Evolutionary conservation across 78 protist genomes (phyloP), one percentile per base, ranked within the genome.

Genomic region (Chrysochromulina tobinii): DNA sequence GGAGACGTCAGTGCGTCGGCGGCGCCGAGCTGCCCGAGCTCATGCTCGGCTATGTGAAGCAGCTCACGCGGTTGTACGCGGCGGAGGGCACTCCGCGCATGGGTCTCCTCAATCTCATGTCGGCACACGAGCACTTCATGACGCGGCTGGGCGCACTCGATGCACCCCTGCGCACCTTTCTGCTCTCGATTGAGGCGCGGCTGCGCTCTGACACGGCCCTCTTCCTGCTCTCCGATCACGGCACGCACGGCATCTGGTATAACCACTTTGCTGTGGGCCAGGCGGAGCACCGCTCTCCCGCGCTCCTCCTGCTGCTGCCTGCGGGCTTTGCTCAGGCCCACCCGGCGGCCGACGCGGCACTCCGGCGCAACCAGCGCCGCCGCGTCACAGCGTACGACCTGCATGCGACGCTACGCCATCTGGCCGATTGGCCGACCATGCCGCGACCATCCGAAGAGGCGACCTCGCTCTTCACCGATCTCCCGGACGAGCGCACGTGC

Each of bases 61-160:
- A 12, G 27, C 25, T 66, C 72, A 20, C n/a, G 23, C 27, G 72
- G n/a, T 8, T 3, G 27, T 66, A 18, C 27, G 72, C 72, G n/a
- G 72, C 8, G 72, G 8, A 20, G 17, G 72, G 72, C 72, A 18
- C 14, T 7, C 72, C 64, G 64, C 64, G 64, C 64, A 20, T 66
- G 27, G 72, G 72, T 6, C 25, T 66, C 27, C 72, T 66, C 72
- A 66, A 66, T 20, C 72, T 66, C 72, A 66, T 66, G 72, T 20
- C 72, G 14, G 72, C 72, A 12, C 72, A 66, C 72, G 72, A 66
- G 72, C 72, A 66, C 72, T 66, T 66, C 72, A 66, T 66, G 72
- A 66, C 72, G 17, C 15, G 72, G 27, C 72, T 66, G 72, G 27
- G 27, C 25, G 72, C 72, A 20, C 72, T 66, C 27, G 72, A 66